A percentile compares a stretch with the other conserved stretches of the same genome.
phyloP scores from a whole-genome alignment of 2,329 filamentous ascomycete genomes.

The Hypoxylon sp. region DNA sequence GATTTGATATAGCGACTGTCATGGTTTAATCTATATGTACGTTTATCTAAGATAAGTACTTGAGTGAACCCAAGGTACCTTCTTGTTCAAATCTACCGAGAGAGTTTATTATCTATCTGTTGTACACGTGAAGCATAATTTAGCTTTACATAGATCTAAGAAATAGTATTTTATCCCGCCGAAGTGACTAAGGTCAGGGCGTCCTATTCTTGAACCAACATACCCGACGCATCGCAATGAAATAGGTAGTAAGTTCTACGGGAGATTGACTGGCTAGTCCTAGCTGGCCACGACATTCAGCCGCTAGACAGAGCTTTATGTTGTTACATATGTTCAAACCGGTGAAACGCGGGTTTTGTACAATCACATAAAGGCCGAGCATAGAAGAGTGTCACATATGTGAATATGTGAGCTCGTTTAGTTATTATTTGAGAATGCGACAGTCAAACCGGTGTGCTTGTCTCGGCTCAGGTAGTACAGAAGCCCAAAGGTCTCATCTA shows the following conservation, averaged over 20 bases:
- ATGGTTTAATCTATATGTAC: neutral
- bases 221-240: slow-evolving; percentile 2
- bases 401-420: neutral
- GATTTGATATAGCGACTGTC: neutral
- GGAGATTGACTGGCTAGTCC: neutral
- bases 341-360: neutral
- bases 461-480: neutral
- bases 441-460: neutral
- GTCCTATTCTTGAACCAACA: neutral
- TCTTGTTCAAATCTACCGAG: neutral
- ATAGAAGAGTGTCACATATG: neutral
- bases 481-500: neutral
- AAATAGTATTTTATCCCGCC: neutral
- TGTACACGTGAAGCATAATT: neutral
- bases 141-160: neutral
- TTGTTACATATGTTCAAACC: neutral
- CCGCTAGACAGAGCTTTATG: neutral
- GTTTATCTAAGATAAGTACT: neutral
- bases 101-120: neutral
- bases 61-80: neutral
- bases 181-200: neutral
- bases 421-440: neutral
- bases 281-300: neutral
- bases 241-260: neutral
- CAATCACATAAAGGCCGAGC: neutral